These are phyloP conservation scores for Nicotiana otophora DNA, from an alignment of 257 asterid genomes.

Conservation along the genomic window DNA sequence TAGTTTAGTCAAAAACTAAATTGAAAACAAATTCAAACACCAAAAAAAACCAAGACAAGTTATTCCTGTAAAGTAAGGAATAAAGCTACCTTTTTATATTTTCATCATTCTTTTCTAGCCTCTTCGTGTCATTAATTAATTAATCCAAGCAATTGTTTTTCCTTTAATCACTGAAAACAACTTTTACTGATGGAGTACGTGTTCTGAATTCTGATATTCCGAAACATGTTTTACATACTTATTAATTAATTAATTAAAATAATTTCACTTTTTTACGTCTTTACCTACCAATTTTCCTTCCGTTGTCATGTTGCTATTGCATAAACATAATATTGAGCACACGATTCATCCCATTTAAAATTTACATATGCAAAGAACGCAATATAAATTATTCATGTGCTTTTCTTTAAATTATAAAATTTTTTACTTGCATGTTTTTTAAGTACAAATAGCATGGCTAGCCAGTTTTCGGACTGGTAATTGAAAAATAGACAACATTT, in stretches of 20 bases:
- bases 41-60: background rate
- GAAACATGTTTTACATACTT: background rate
- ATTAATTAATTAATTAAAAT: background rate
- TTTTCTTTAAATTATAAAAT: no score
- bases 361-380: no score
- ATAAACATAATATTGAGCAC: background rate
- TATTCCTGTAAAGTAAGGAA: background rate
- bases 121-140: background rate
- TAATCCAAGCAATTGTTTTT: background rate
- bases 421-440: no score
- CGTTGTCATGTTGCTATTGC: background rate
- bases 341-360: background rate
- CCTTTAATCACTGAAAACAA: background rate
- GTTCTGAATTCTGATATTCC: background rate
- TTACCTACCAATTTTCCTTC: background rate
- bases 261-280: background rate
- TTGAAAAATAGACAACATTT: no score
- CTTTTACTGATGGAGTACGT: background rate
- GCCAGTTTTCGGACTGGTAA: no score
- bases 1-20: no score
- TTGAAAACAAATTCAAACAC: background rate
- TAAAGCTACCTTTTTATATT: background rate
- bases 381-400: no score
- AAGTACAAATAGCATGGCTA: no score
- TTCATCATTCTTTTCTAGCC: background rate